Base-by-base conservation (phyloP, 345 rosid species). In the Diplotaxis tenuifolia region DNA sequence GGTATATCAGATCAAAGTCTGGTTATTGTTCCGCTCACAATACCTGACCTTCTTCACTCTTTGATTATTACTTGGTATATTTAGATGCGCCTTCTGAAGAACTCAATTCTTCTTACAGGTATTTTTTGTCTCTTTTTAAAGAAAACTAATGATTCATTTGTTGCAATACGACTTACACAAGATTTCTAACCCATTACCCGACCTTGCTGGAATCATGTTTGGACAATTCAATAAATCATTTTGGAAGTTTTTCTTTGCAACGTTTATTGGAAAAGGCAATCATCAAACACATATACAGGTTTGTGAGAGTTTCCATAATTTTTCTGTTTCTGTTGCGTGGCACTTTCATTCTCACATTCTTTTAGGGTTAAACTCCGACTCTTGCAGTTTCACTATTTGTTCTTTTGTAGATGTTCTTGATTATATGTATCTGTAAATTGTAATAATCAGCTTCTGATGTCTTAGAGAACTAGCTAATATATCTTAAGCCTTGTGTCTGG, bases 201-300 rank as follows among this genome's bases (percentile, higher is more conserved):
- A 93, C 84, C 98, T 93, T 73, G 98, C 98, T 69, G 97, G 96
- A 77, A 93, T 93, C 29, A 90, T 93, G 96, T 90, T 96, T 32
- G 98, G 98, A 69, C 98, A 93, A 81, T 86, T 93, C 21, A 96
- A 92, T 68, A 82, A 90, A 71, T 85, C 93, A 1, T 93, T 93
- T 76, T 89, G 97, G 98, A 85, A 88, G 74, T 93, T 93, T 77
- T 93, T 93, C 75, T 75, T 91, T 56, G 89, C 98, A 40, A 93
- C 98, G 0, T 75, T 93, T 81, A 78, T 91, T 52, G 98, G 98
- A 68, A 93, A 93, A n/a, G 71, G 98, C 98, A 23, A 55, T 91
- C 65, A 82, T 93, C 69, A 93, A 93, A 77, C 98, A 18, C 98
- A 93, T 81, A 87, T 93, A 73, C 98, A 93, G 97, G 98, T 93